Percentiles rank a stretch among this genome's conserved stretches.
Conservation (phyloP, 164 flowering plant species). For the Nelumbo lutea region DNA sequence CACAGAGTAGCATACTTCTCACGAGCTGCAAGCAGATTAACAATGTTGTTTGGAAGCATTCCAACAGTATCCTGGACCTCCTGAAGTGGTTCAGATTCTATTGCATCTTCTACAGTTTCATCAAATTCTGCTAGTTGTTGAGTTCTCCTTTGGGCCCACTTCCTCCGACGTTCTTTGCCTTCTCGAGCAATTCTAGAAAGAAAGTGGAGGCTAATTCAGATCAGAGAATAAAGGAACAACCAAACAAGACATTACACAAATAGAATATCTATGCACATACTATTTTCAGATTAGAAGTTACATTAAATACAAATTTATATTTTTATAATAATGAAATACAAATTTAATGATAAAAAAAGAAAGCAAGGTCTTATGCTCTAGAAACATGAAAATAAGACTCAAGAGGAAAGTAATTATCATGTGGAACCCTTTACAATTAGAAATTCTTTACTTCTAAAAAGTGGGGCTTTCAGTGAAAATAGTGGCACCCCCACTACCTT, state of each 20-base stretch:
- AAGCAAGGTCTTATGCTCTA: too few species aligned
- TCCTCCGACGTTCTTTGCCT: conserved; percentile 66
- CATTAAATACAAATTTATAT: not conserved
- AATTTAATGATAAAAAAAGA: too few species aligned
- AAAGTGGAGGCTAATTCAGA: not conserved
- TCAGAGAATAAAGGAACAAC: not conserved
- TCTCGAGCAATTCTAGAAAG: conserved; percentile 54
- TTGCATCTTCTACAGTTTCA: conserved; percentile 26
- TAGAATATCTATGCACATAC: not conserved
- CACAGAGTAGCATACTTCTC: conserved; percentile 52
- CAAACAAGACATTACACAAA: not conserved
- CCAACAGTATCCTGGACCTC: conserved; percentile 27
- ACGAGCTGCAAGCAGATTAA: conserved; percentile 59
- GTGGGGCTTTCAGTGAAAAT: too few species aligned
- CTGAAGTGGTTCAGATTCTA: conserved; percentile 29
- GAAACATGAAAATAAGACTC: too few species aligned
- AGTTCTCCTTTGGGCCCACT: conserved; percentile 61
- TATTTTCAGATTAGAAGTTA: not conserved
- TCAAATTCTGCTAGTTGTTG: conserved; percentile 25
- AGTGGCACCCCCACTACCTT: too few species aligned
- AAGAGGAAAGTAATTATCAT: too few species aligned
- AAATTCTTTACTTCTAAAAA: too few species aligned
- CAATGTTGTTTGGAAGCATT: conserved; percentile 73
- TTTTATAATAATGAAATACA: too few species aligned
- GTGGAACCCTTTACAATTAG: too few species aligned